Conservation (phyloP, 345 rosid species). For the Nasturtium officinale region DNA sequence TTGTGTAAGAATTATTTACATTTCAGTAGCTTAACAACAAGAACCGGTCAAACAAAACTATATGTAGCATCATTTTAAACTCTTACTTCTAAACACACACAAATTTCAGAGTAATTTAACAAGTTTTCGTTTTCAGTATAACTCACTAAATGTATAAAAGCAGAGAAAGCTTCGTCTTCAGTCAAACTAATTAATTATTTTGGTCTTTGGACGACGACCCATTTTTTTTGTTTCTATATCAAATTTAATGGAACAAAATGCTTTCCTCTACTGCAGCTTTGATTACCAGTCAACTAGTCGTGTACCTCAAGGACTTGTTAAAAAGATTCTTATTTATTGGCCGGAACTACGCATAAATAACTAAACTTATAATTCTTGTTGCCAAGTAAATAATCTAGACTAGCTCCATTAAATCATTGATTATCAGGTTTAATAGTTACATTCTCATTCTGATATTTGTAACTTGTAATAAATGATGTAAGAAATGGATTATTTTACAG, state of each 20-base stretch:
- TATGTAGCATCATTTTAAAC: neutral
- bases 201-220: constrained; percentile 12
- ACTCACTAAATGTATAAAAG: neutral
- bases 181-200: constrained; percentile 20
- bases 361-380: neutral
- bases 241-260: constrained; percentile 3
- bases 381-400: neutral
- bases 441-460: neutral
- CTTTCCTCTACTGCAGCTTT: constrained; percentile 27
- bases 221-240: constrained; percentile 1
- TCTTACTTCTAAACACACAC: neutral
- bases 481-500: neutral
- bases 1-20: neutral
- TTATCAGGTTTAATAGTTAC: neutral
- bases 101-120: neutral
- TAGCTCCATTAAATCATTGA: neutral
- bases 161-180: neutral
- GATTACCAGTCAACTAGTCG: constrained; percentile 40
- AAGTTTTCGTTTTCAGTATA: neutral
- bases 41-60: neutral
- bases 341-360: constrained; percentile 31
- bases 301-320: constrained; percentile 35
- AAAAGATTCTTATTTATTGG: constrained; percentile 34
- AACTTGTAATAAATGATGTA: neutral
- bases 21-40: neutral